These are phyloP conservation scores for Trichophaea hybrida DNA, from an alignment of 2,329 filamentous ascomycete species.

Conservation along the genomic window DNA sequence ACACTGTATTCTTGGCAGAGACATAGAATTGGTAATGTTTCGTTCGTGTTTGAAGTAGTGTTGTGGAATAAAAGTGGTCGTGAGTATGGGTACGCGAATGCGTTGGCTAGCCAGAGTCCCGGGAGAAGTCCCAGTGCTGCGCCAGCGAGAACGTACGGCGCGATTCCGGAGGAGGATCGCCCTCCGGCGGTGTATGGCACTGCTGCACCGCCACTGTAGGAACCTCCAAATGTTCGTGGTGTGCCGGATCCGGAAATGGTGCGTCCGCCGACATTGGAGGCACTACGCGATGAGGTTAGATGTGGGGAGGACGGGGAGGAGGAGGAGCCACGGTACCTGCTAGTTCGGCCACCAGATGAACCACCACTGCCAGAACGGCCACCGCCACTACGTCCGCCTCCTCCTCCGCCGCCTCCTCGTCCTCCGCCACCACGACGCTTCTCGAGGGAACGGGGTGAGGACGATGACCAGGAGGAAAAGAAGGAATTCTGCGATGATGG, in stretches of 20 bases:
- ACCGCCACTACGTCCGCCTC: background rate
- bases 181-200: conserved; percentile 47
- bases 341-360: background rate
- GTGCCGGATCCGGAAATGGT: conserved; percentile 15
- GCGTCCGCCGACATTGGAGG: conserved; percentile 14
- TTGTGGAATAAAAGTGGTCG: conserved; percentile 46
- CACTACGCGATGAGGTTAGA: background rate
- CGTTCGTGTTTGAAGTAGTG: conserved; percentile 35
- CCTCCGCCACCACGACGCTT: conserved; percentile 2
- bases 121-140: conserved; percentile 38
- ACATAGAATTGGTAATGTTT: conserved; percentile 47
- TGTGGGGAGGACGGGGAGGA: background rate
- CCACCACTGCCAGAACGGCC: background rate
- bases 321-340: background rate
- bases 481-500: background rate
- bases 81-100: conserved; percentile 45
- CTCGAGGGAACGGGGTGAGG: background rate
- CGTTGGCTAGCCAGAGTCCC: conserved; percentile 49
- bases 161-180: conserved; percentile 37
- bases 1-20: conserved; percentile 42
- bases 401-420: background rate
- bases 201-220: conserved; percentile 41
- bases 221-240: background rate
- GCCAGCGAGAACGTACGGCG: conserved; percentile 36
- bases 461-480: background rate